Evolutionary conservation across 2,329 filamentous ascomycete genomes (phyloP), one percentile per base, ranked within the genome.

Genomic region (Hirsutella minnesotensis): DNA sequence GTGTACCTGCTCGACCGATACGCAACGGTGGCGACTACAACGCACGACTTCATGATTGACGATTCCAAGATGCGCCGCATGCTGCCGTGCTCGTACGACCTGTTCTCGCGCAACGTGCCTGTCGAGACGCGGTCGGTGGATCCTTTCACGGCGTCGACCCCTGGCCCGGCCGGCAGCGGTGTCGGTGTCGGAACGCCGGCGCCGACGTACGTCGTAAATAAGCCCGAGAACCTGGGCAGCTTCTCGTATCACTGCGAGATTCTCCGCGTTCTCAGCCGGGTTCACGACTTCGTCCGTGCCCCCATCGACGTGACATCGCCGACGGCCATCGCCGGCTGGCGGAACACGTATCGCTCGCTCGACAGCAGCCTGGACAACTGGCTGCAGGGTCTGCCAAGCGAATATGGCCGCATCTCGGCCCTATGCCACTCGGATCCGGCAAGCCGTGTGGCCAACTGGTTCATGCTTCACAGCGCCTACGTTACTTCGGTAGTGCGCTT

Each of bases 241-340:
- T 68, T 68, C 44, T 65, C 66, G 0, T 66, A 68, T 13, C 66
- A 68, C 41, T 68, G 66, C 48, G 61, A 68, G 41, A 64, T 68
- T n/a, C 49, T 67, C 9, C 55, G 61, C 2, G 67, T 67, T 15
- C 48, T 68, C 2, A 66, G 62, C 47, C 59, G 57, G n/a, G 60
- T 68, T 2, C 65, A 68, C 48, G 57, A 61, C 34, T 68, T 68
- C 41, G 56, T 68, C 27, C 63, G 64, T 38, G 56, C 49, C 0
- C 62, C 65, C 1, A 46, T 68, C 37, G 64, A 68, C 41, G 55
- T 66, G 2, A 60, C 60, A 1, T 65, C 61, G 0, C 51, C 63
- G 1, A 41, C 54, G 2, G 64, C 62, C 15, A 63, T 67, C 54
- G 56, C 62, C 9, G 53, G 50, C 8, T 68, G 65, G 65, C 60